Evolutionary conservation across 2,329 filamentous ascomycete genomes (phyloP), one percentile per base, ranked within the genome.

Genomic region (Colletotrichum sp.): DNA sequence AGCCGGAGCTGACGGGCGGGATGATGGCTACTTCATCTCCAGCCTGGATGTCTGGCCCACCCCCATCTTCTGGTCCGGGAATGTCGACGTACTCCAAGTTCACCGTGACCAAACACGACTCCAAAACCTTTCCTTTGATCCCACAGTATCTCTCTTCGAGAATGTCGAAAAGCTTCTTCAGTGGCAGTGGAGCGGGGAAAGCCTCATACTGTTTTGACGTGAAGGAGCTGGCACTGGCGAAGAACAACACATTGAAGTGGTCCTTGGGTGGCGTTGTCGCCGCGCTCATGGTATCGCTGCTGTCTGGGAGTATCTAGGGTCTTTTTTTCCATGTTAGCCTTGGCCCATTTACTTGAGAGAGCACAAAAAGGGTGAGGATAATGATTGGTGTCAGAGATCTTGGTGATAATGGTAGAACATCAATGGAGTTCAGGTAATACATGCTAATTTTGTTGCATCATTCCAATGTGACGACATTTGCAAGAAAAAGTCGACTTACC

Each of bases 11-110:
- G 78, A 97, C 95, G 12, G 95, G 95, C 39, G 95, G 95, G 73
- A 97, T 96, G 43, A 97, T 94, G 56, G 94, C 95, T 71, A 97
- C 94, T 86, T 97, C 95, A 81, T 97, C 95, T 32, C 93, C 94
- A 77, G 91, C 91, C 67, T 91, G 85, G 73, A 97, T 94, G 71
- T 91, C 82, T 30, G 87, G 79, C 18, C 86, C 85, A 10, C 82
- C 81, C 18, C 80, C 80, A 22, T 85, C 85, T 8, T 81, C 81
- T 8, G 71, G 77, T 7, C 88, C 86, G 13, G 89, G 87, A 13
- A 95, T 79, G 81, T 97, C 94, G 81, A 96, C 92, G 85, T 97
- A 97, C 74, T 95, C 90, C 70, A 96, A 86, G 79, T 97, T 97
- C 81, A 97, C 87, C 28, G 95, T 96, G 77, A 97, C 90, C 72